Evolutionary conservation across 208 protist genomes (phyloP), one percentile per base, ranked within the genome.

Genomic region (Leishmania tarentolae): DNA sequence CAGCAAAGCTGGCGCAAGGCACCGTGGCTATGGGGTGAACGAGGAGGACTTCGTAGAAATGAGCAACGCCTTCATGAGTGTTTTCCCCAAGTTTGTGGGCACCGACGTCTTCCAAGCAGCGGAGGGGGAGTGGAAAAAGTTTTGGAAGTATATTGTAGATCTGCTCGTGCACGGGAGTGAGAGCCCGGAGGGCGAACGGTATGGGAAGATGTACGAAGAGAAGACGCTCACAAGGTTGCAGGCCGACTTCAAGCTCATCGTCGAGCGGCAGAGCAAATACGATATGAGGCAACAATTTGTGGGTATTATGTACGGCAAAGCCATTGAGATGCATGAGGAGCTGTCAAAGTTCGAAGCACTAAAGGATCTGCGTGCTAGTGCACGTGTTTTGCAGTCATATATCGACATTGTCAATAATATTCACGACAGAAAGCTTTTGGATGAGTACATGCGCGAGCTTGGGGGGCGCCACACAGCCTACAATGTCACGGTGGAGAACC

Each of bases 31-130:
- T 82, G 93, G 90, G 66, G 89, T 93, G 31, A 91, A 82, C 21
- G 80, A 40, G 24, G 81, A 89, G 24, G 80, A 89, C 19, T 91
- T 95, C 72, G 73, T 78, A n/a, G 79, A 87, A 40, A 92, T 94
- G 88, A 75, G 85, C 61, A 86, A 87, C 42, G 81, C 90, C 15
- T 95, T 96, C 72, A 93, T 96, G 73, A 89, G 86, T 74, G 88
- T 92, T 6, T 94, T 96, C 50, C 91, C 93, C 8, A 89, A 88
- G 59, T 94, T 93, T 75, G 87, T 96, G 59, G 91, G 91, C 19
- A 56, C 85, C 6, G 83, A 87, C 59, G 88, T 94, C 9, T 96
- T 92, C 66, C 81, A 82, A 13, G 80, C 83, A 0, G 84, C 85
- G 8, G 79, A 90, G 78, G 85, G 90, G n/a, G 90, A 94, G 74